Conservation (phyloP, 768 basidiomycete genomes). For the Tricholoma hemisulphureum region DNA sequence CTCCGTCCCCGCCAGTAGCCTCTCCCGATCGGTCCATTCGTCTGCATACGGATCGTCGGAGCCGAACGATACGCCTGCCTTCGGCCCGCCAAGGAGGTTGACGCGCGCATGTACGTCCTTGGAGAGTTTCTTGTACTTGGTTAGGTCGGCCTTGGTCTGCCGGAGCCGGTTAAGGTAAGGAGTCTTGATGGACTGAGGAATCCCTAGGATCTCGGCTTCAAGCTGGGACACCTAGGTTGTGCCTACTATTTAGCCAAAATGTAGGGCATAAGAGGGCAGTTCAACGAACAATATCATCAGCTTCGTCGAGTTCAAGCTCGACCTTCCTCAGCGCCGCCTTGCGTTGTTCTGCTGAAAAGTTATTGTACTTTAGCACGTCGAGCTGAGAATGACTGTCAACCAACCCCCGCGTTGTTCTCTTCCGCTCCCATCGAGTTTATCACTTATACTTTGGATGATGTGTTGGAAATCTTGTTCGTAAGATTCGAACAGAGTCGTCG, state of each 20-base stretch:
- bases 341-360: constrained; percentile 62
- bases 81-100: constrained; percentile 50
- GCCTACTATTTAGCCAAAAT: background rate
- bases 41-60: constrained; percentile 73
- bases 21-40: constrained; percentile 60
- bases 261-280: background rate
- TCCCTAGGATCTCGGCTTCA: constrained; percentile 90
- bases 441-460: constrained; percentile 61
- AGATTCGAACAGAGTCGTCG: constrained; percentile 67
- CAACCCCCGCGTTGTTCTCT: constrained; percentile 68
- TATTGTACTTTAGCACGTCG: too few species aligned
- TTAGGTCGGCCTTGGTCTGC: constrained; percentile 67
- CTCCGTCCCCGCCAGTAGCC: constrained; percentile 71
- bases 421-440: constrained; percentile 74
- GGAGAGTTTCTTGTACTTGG: constrained; percentile 71
- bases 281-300: constrained; percentile 81
- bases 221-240: constrained; percentile 79
- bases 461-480: constrained; percentile 86
- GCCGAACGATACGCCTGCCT: constrained; percentile 12
- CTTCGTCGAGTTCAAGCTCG: constrained; percentile 90
- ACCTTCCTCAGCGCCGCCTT: constrained; percentile 78
- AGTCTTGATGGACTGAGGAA: constrained; percentile 76
- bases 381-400: constrained; percentile 13
- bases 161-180: constrained; percentile 68
- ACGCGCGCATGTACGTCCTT: constrained; percentile 72